Percentiles rank a stretch among this genome's conserved stretches.
Conservation (phyloP, 495 filamentous ascomycete genomes). For the Cryomyces antarcticus region DNA sequence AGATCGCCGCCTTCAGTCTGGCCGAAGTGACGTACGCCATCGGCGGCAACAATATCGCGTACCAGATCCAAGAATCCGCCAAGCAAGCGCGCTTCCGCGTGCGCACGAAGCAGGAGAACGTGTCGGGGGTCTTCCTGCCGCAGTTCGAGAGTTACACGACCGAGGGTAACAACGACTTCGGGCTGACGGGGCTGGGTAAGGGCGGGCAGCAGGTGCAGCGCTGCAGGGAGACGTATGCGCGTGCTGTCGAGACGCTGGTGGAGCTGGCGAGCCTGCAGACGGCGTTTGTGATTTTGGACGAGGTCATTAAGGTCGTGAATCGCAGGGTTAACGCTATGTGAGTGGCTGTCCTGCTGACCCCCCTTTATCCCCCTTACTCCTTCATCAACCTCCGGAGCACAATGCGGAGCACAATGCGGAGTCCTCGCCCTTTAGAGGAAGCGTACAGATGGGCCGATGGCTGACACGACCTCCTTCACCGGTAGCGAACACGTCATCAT, state of each 20-base stretch:
- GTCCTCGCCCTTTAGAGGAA: neutral
- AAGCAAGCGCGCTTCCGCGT: slow-evolving; percentile 82
- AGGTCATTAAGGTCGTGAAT: slow-evolving; percentile 98
- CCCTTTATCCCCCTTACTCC: too few species aligned
- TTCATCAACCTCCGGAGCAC: neutral
- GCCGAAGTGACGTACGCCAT: slow-evolving; percentile 97
- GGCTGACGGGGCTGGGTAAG: slow-evolving; percentile 85
- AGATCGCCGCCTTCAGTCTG: slow-evolving; percentile 92
- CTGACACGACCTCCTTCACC: neutral
- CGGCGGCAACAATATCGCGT: slow-evolving; percentile 84
- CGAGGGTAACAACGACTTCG: slow-evolving; percentile 90
- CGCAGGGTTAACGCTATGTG: slow-evolving; percentile 95
- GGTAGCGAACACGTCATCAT: slow-evolving; percentile 86
- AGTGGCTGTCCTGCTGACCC: slow-evolving; percentile 13
- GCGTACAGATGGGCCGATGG: neutral
- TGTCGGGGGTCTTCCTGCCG: slow-evolving; percentile 84
- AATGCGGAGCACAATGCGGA: neutral
- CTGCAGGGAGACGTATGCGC: slow-evolving; percentile 90
- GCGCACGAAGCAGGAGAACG: slow-evolving; percentile 92
- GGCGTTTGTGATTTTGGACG: slow-evolving; percentile 92
- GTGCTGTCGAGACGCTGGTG: slow-evolving; percentile 89
- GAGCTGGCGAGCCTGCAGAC: slow-evolving; percentile 95
- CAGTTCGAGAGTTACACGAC: slow-evolving; percentile 74
- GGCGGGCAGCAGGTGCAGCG: slow-evolving; percentile 92
- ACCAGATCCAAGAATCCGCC: slow-evolving; percentile 92